These are phyloP conservation scores for Echites panduratus DNA, from an alignment of 257 asterid species.

Conservation along the genomic window DNA sequence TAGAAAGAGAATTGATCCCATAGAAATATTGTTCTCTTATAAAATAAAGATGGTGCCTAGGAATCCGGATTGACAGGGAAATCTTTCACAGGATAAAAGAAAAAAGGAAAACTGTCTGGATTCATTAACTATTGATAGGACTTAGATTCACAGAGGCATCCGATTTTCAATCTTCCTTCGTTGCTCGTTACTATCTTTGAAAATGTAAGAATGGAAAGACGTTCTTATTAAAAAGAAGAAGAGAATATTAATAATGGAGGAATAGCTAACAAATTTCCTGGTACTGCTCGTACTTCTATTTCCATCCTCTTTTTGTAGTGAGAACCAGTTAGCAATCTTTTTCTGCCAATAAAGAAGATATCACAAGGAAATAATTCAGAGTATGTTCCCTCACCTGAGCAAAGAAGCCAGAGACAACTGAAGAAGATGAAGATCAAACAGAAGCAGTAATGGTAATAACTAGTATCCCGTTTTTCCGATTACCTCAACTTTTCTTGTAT, in stretches of 20 bases:
- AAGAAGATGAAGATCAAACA: not conserved
- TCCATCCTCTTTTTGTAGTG: too few relatives aligned
- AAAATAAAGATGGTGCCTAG: constrained; percentile 4
- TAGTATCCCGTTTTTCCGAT: not conserved
- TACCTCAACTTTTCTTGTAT: not conserved
- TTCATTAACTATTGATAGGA: not conserved
- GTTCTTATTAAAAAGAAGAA: not conserved
- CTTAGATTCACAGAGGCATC: not conserved
- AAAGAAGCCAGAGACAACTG: not conserved
- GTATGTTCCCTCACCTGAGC: not conserved
- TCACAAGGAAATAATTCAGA: not conserved
- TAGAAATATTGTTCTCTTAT: not conserved
- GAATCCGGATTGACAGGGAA: not conserved
- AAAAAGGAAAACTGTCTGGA: too few relatives aligned
- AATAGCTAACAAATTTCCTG: not conserved
- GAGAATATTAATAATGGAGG: not conserved
- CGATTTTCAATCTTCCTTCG: not conserved
- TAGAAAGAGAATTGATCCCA: not conserved
- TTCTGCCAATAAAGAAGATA: not conserved
- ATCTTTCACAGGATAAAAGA: not conserved
- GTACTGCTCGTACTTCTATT: not conserved
- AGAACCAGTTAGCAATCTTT: not conserved
- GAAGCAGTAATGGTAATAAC: not conserved
- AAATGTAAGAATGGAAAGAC: not conserved
- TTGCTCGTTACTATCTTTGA: not conserved